Evolutionary conservation across 768 basidiomycete genomes (phyloP).

Genomic region (Kwoniella mangroviensis): DNA sequence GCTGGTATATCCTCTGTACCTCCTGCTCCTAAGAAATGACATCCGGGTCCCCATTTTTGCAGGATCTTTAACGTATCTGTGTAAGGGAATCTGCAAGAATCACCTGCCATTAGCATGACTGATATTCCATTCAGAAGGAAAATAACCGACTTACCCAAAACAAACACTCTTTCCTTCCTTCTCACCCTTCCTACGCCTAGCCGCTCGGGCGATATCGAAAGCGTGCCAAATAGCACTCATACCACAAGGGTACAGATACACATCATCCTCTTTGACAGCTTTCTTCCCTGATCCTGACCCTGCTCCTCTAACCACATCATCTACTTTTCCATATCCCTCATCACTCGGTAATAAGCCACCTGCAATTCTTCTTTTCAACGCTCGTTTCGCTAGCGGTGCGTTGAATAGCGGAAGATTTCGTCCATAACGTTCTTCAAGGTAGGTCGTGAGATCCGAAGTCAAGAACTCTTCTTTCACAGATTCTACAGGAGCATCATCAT

Average conservation of each 20-base stretch:
- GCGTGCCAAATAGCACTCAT: constrained; percentile 96
- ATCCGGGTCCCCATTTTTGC: constrained; percentile 95
- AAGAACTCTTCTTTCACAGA: constrained; percentile 62
- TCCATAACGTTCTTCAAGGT: constrained; percentile 93
- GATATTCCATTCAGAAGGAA: too few relatives aligned
- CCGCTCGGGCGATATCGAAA: constrained; percentile 68
- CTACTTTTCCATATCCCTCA: constrained; percentile 56
- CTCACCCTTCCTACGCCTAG: constrained; percentile 59
- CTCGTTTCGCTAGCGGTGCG: constrained; percentile 80
- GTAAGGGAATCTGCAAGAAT: constrained; percentile 97
- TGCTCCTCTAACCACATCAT: constrained; percentile 48
- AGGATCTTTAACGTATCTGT: constrained; percentile 92
- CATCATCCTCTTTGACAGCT: constrained; percentile 79
- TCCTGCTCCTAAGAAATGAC: constrained; percentile 83
- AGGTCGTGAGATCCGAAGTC: constrained; percentile 69
- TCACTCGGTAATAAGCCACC: constrained; percentile 75
- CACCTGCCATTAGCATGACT: too few relatives aligned
- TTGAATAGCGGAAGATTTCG: constrained; percentile 78
- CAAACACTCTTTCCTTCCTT: constrained; percentile 78
- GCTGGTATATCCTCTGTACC: constrained; percentile 73
- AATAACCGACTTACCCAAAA: constrained; percentile 87
- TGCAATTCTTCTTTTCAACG: constrained; percentile 84
- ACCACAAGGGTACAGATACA: constrained; percentile 82
- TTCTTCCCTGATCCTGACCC: constrained; percentile 50
- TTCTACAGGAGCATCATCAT: constrained; percentile 30